These are phyloP conservation scores for Fusarium lyarnte DNA, from an alignment of 2,329 filamentous ascomycete species.

Conservation along the genomic window DNA sequence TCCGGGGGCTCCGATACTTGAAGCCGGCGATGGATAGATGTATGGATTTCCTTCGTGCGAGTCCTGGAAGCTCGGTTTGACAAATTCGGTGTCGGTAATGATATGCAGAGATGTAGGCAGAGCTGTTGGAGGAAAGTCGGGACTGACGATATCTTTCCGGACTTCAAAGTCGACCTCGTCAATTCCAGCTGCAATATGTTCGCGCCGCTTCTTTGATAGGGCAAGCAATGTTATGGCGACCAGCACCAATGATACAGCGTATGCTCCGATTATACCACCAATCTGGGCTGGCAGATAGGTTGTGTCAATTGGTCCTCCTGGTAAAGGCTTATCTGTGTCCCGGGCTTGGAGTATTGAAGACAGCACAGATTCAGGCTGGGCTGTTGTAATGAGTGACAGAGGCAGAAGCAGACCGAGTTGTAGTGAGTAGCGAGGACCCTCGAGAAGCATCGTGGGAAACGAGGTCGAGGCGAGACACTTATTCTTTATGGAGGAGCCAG, in stretches of 20 bases:
- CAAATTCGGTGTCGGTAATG: constrained; percentile 38
- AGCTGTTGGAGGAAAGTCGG: constrained; percentile 36
- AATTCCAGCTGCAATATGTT: constrained; percentile 62
- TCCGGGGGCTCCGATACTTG: constrained; percentile 61
- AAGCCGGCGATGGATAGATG: constrained; percentile 57
- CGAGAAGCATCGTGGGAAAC: constrained; percentile 53
- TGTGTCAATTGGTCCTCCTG: constrained; percentile 66
- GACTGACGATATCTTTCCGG: constrained; percentile 34
- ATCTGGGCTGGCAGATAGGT: constrained; percentile 82
- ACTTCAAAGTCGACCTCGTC: constrained; percentile 59
- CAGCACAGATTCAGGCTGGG: constrained; percentile 46
- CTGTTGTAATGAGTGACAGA: constrained; percentile 43
- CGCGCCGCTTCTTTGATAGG: constrained; percentile 65
- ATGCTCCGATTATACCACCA: constrained; percentile 83
- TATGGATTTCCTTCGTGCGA: constrained; percentile 52
- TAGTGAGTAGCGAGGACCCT: constrained; percentile 40
- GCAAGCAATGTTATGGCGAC: constrained; percentile 73
- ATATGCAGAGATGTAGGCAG: constrained; percentile 23
- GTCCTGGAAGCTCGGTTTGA: constrained; percentile 60
- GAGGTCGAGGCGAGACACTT: constrained; percentile 41
- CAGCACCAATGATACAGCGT: constrained; percentile 79
- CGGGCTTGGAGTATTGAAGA: constrained; percentile 38
- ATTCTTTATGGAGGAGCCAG: constrained; percentile 47
- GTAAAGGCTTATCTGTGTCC: constrained; percentile 66
- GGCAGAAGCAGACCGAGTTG: constrained; percentile 44